A percentile compares a stretch with the other conserved stretches of the same genome.
Conservation (phyloP, 441 rosid genomes). For the Sinapis alba region DNA sequence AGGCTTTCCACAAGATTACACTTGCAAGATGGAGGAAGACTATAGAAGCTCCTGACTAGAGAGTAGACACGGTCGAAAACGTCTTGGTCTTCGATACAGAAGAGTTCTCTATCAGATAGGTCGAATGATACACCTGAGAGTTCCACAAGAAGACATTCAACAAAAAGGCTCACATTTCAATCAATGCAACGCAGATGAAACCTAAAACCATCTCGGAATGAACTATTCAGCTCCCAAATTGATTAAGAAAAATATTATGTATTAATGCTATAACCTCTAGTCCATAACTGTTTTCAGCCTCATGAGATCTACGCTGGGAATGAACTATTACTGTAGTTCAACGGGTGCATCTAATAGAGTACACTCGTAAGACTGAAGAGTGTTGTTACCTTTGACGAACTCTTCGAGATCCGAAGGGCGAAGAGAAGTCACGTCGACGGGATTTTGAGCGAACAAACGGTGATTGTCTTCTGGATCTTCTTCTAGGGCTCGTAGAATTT, state of each 20-base stretch:
- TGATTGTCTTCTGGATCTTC: slow-evolving; percentile 60
- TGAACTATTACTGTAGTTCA: not conserved
- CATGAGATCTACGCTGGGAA: too few relatives aligned
- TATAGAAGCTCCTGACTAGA: slow-evolving; percentile 51
- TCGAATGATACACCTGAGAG: slow-evolving; percentile 80
- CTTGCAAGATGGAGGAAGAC: slow-evolving; percentile 64
- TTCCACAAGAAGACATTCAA: slow-evolving; percentile 27
- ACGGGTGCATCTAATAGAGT: not conserved
- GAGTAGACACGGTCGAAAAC: slow-evolving; percentile 88
- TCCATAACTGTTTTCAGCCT: too few relatives aligned
- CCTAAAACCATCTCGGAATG: too few relatives aligned
- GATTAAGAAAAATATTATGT: too few relatives aligned
- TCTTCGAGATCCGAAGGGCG: slow-evolving; percentile 77
- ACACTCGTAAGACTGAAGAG: too few relatives aligned
- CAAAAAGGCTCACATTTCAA: slow-evolving; percentile 4
- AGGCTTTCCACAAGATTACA: slow-evolving; percentile 78
- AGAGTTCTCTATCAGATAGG: slow-evolving; percentile 87
- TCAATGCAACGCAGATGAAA: too few relatives aligned
- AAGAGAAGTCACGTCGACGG: slow-evolving; percentile 58
- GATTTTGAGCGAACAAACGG: slow-evolving; percentile 59
- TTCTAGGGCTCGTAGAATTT: slow-evolving; percentile 65
- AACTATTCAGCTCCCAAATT: too few relatives aligned
- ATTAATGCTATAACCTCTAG: too few relatives aligned
- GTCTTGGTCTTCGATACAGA: slow-evolving; percentile 90
- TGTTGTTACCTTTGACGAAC: slow-evolving; percentile 80